Evolutionary conservation across 2,329 filamentous ascomycete species (phyloP).

Genomic region (Fusarium chlamydosporum): DNA sequence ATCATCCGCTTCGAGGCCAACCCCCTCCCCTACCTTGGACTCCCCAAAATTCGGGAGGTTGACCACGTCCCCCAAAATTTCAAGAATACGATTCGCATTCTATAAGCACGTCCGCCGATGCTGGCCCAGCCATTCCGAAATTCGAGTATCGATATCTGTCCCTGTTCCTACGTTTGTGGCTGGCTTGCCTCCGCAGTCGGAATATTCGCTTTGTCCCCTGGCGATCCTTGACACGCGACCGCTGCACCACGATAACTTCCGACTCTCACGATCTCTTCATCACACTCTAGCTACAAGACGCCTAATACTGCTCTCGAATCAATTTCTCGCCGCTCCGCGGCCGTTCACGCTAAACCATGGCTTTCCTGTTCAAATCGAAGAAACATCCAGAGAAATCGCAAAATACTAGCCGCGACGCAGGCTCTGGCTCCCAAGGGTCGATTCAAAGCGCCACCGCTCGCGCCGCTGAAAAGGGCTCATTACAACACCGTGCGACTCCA

Average conservation of each 20-base stretch:
- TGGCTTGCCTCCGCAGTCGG: constrained; percentile 45
- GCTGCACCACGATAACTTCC: constrained; percentile 18
- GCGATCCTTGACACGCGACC: constrained; percentile 46
- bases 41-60: constrained; percentile 56
- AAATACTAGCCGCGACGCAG: constrained; percentile 68
- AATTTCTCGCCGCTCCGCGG: constrained; percentile 56
- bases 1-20: constrained; percentile 44
- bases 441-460: constrained; percentile 65
- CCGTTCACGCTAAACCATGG: constrained; percentile 69
- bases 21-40: constrained; percentile 38
- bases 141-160: constrained; percentile 53
- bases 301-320: constrained; percentile 39
- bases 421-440: constrained; percentile 61
- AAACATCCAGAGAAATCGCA: constrained; percentile 75
- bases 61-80: constrained; percentile 47
- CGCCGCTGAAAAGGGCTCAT: constrained; percentile 65
- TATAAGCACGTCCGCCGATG: constrained; percentile 54
- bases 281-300: constrained; percentile 19
- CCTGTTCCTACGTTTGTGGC: constrained; percentile 52
- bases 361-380: constrained; percentile 87
- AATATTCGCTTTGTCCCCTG: constrained; percentile 26
- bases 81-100: constrained; percentile 51
- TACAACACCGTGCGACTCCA: constrained; percentile 74
- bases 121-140: constrained; percentile 62
- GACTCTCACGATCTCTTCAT: constrained; percentile 22